These are phyloP conservation scores for Somion occarium DNA, from an alignment of 1,284 basidiomycete genomes.

Conservation along the genomic window DNA sequence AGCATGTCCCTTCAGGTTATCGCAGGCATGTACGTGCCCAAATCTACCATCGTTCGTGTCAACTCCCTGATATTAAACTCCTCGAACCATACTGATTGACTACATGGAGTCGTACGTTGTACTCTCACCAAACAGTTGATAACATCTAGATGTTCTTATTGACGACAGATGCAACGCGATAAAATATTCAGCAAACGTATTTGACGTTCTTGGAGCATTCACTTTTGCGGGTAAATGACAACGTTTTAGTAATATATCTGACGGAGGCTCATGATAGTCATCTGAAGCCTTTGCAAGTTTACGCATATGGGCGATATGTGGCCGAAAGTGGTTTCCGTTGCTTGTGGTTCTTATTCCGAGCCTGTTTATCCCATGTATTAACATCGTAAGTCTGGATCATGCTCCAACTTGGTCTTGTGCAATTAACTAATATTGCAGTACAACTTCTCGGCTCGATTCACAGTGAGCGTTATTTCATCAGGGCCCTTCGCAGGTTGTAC, in stretches of 20 bases:
- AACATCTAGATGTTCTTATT: too few species aligned
- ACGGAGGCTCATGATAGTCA: background rate
- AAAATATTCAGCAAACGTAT: background rate
- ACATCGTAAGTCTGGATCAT: background rate
- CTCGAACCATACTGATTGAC: too few species aligned
- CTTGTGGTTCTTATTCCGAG: background rate
- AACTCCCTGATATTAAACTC: background rate
- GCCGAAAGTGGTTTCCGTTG: constrained; percentile 1
- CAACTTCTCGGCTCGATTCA: background rate
- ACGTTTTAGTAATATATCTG: too few species aligned
- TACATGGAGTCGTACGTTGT: too few species aligned
- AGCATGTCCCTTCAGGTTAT: background rate
- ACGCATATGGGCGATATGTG: background rate
- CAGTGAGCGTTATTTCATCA: background rate
- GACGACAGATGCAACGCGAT: background rate
- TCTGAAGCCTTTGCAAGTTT: background rate
- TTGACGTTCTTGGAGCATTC: background rate
- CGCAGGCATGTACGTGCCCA: background rate
- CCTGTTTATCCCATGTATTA: background rate
- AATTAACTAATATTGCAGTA: background rate
- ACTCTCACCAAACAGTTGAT: too few species aligned
- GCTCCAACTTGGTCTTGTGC: background rate
- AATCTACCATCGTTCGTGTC: background rate
- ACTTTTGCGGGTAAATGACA: background rate
- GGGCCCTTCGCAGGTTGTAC: background rate